A percentile compares a stretch with the other conserved stretches of the same genome.
Conservation (phyloP, 2,329 filamentous ascomycete species). For the Ceratocystis lukuohia region DNA sequence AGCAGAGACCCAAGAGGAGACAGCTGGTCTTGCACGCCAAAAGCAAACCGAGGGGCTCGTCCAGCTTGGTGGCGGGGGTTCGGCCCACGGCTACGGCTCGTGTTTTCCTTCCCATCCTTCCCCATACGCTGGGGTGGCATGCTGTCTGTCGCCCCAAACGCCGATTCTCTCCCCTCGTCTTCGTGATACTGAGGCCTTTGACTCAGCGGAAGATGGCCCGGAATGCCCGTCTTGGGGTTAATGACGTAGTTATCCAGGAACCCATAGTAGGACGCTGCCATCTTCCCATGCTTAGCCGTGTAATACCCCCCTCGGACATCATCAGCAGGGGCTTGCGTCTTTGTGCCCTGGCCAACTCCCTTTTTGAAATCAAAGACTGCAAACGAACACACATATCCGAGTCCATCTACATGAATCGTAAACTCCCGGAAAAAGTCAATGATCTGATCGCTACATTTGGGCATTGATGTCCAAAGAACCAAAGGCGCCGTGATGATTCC, state of each 20-base stretch:
- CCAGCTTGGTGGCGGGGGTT: constrained; percentile 6
- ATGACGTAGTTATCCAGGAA: constrained; percentile 86
- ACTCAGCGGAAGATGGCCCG: constrained; percentile 44
- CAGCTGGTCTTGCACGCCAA: constrained; percentile 48
- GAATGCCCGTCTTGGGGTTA: constrained; percentile 55
- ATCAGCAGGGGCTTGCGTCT: constrained; percentile 23
- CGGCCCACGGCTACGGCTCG: not conserved
- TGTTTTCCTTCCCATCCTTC: constrained; percentile 4
- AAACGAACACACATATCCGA: constrained; percentile 94
- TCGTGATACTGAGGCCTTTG: constrained; percentile 29
- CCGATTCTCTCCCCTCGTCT: not conserved
- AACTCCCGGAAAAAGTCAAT: constrained; percentile 98
- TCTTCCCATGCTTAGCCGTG: constrained; percentile 89
- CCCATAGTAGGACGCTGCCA: constrained; percentile 92
- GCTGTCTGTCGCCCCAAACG: not conserved
- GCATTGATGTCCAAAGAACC: constrained; percentile 73
- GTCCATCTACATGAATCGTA: constrained; percentile 87
- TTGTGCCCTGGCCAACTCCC: constrained; percentile 39
- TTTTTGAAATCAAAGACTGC: constrained; percentile 96
- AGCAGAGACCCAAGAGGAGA: constrained; percentile 62
- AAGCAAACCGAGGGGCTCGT: constrained; percentile 9
- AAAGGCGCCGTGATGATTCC: constrained; percentile 88
- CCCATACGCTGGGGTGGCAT: not conserved
- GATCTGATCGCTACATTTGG: constrained; percentile 78
- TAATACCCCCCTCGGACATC: constrained; percentile 86